Base-by-base conservation (phyloP, 306 rosid species). In the Castanopsis chinensis region DNA sequence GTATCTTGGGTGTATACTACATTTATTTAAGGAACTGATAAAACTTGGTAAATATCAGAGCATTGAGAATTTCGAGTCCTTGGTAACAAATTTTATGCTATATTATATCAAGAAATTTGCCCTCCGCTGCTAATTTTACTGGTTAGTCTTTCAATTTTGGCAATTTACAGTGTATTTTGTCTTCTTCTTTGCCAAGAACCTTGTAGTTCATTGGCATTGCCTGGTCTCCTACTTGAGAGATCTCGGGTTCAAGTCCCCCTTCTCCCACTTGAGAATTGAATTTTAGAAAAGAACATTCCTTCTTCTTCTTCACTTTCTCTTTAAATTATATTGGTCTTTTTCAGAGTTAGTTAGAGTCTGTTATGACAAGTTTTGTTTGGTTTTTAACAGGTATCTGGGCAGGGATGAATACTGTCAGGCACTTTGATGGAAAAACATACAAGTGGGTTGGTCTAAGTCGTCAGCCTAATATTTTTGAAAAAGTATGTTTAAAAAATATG, bases 401-500 rank as follows among this genome's bases (percentile, higher is more conserved):
- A 37, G 99, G 99, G 84, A 96, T 96, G 99, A 87, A 87, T 81
- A 96, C 98, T 53, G 99, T 96, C 69, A 85, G 98, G 74, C 93
- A 96, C 87, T 96, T 96, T 33, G 99, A 96, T 33, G 99, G 99
- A 75, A 93, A 91, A 88, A 96, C 99, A 49, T 96, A 96, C 84
- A 96, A 96, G 85, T 96, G 99, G 98, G 98, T 93, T 28, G 99
- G 99, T 86, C 89, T 96, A 74, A 96, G 99, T 81, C 97, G 92
- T 63, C 99, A 96, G 80, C 99, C 99, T n/a, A 93, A 87, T 85
- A 96, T 96, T 82, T 80, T 96, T 13, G 98, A 91, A 85, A 96
- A 90, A 81, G 99, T 93, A 89, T 52, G 97, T 28, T 35, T 80
- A 60, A n/a, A 8, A 45, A 7, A 45, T 53, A 70, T 81, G 49